A percentile compares a stretch with the other conserved stretches of the same genome.
Conservation (phyloP, 116 monocot genomes). For the Trichopus zeylanicus region DNA sequence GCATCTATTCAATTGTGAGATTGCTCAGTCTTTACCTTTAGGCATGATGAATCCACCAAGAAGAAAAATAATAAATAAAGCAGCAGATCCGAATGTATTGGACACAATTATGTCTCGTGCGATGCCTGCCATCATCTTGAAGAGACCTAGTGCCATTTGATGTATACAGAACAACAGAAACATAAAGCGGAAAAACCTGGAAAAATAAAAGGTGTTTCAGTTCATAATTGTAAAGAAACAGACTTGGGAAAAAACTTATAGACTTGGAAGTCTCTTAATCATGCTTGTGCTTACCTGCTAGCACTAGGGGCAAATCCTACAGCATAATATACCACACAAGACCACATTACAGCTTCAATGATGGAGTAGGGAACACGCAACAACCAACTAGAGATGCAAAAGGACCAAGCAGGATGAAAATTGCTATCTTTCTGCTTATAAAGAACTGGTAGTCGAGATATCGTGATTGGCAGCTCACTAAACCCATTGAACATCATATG, state of each 20-base stretch:
- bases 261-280: too few species aligned
- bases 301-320: constrained; percentile 36
- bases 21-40: constrained; percentile 19
- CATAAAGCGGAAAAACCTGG: constrained; percentile 46
- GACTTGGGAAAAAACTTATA: not conserved
- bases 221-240: not conserved
- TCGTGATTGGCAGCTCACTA: constrained; percentile 35
- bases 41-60: constrained; percentile 44
- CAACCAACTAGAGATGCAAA: constrained; percentile 35
- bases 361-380: constrained; percentile 39
- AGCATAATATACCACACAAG: constrained; percentile 35
- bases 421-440: constrained; percentile 41
- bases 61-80: constrained; percentile 34
- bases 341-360: constrained; percentile 40
- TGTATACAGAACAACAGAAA: constrained; percentile 35
- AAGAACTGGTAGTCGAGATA: constrained; percentile 39
- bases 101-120: constrained; percentile 33
- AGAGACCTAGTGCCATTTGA: constrained; percentile 59
- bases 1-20: constrained; percentile 1
- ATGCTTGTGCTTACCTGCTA: constrained; percentile 21
- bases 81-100: constrained; percentile 51
- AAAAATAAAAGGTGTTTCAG: not conserved
- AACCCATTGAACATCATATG: constrained; percentile 52
- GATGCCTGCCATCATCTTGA: constrained; percentile 46
- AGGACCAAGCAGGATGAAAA: constrained; percentile 51